Base-by-base conservation (phyloP, 2,329 filamentous ascomycete species). In the Zymoseptoria passerinii region DNA sequence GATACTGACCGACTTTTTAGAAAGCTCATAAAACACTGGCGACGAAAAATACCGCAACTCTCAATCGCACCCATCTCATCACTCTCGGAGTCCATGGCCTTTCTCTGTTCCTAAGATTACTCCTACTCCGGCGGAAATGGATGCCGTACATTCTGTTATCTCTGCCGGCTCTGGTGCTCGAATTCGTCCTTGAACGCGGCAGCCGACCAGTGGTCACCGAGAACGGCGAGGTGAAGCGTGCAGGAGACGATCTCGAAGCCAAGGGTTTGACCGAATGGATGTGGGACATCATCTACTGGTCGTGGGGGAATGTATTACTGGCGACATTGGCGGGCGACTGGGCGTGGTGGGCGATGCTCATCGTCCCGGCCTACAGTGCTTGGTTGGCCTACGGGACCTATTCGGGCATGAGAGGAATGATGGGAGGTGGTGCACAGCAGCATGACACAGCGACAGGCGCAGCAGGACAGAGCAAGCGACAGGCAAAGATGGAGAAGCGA, bases 201-300 rank as follows among this genome's bases (percentile, higher is more conserved):
- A 90, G 89, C 10, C 88, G 92, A 8, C 94, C 94, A 23, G 85
- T 79, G 61, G 89, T 86, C 71, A 83, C 85, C 64, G 72, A 84
- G 20, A 58, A 58, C 55, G 74, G 73, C 59, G 80, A 86, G n/a
- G 79, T 97, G 61, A 85, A 83, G 71, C 84, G 81, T 29, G 79
- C 89, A 0, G 92, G 94, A 50, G 92, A 97, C 72, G 94, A 99
- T 73, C 83, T 99, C 54, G 85, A 88, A 55, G 89, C 90, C 8
- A 82, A 87, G 35, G 94, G 94, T 4, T 77, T 99, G 78, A 97
- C 92, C 9, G 94, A 96, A 76, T 97, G 95, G 79, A 90, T 97
- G 88, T 99, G 95, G 82, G 94, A 99, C 76, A 83, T 96, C 53
- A 79, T 96, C 55, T 97, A 96, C 83, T 90, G 95, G 77, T 96